phyloP scores from a whole-genome alignment of 176 grass and related monocot species.

The Elaeis guineensis region DNA sequence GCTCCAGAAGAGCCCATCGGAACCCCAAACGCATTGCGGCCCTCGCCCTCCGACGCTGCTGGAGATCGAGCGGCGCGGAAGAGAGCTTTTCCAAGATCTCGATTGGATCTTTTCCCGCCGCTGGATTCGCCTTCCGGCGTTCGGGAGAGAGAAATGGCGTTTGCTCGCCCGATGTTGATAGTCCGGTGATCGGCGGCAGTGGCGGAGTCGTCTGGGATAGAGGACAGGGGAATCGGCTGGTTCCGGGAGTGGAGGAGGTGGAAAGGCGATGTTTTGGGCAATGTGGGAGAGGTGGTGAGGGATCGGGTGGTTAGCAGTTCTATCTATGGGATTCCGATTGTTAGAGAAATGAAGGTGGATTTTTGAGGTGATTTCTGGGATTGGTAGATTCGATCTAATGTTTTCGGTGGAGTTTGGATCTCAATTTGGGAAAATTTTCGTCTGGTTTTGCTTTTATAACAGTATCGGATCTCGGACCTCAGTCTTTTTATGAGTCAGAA shows the following conservation, averaged over 20 bases:
- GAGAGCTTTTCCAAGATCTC: background rate
- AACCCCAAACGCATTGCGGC: too few relatives aligned
- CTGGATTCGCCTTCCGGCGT: slow-evolving; percentile 1
- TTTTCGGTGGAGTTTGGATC: too few relatives aligned
- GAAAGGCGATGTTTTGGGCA: background rate
- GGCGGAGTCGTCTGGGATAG: slow-evolving; percentile 33
- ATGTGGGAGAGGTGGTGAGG: background rate
- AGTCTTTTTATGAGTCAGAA: background rate
- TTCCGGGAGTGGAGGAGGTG: slow-evolving; percentile 9
- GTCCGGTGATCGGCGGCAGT: slow-evolving; percentile 21
- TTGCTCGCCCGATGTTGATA: background rate
- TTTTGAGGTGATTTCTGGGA: background rate
- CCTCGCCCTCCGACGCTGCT: background rate
- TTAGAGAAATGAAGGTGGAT: background rate
- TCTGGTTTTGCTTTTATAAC: background rate
- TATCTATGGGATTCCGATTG: background rate
- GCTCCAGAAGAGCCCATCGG: too few relatives aligned
- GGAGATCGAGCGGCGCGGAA: background rate
- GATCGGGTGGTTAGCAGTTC: background rate
- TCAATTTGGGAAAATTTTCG: background rate
- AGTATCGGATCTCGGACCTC: slow-evolving; percentile 5
- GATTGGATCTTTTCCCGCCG: background rate
- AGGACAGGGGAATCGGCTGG: slow-evolving; percentile 35
- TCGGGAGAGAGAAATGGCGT: slow-evolving; percentile 6
- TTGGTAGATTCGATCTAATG: background rate